Evolutionary conservation across 2,329 filamentous ascomycete species (phyloP).

Genomic region (Microdochium paspali): DNA sequence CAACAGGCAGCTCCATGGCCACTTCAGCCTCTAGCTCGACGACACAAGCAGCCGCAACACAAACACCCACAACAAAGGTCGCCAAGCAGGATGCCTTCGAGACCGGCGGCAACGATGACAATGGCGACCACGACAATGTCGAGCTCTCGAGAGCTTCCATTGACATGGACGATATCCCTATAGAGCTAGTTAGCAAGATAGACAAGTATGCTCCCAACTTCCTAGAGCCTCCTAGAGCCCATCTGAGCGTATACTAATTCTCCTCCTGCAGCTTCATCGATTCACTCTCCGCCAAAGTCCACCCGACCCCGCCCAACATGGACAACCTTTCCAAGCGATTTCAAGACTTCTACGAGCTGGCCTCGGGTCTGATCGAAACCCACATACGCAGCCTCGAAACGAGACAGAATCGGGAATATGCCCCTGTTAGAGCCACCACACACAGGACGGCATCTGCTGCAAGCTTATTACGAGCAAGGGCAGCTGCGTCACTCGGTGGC

Average conservation of each 20-base stretch:
- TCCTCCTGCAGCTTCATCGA: slow-evolving; percentile 66
- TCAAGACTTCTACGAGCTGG: slow-evolving; percentile 84
- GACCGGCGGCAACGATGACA: slow-evolving; percentile 32
- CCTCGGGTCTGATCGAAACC: slow-evolving; percentile 73
- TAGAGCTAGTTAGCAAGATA: slow-evolving; percentile 82
- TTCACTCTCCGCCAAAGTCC: slow-evolving; percentile 76
- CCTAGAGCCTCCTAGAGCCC: slow-evolving; percentile 2
- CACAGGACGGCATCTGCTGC: slow-evolving; percentile 43
- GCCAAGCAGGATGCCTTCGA: slow-evolving; percentile 40
- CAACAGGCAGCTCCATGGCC: not conserved
- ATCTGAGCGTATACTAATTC: slow-evolving; percentile 8
- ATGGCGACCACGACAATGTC: not conserved
- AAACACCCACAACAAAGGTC: slow-evolving; percentile 10
- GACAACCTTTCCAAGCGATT: slow-evolving; percentile 79
- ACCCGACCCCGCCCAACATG: slow-evolving; percentile 73
- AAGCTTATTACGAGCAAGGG: slow-evolving; percentile 44
- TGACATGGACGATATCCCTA: slow-evolving; percentile 81
- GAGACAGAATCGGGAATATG: slow-evolving; percentile 59
- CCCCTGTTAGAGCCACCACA: slow-evolving; percentile 43
- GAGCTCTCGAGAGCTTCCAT: slow-evolving; percentile 47
- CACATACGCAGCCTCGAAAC: slow-evolving; percentile 76
- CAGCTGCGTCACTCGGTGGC: slow-evolving; percentile 39
- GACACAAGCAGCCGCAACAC: slow-evolving; percentile 1
- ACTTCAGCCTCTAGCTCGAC: not conserved
- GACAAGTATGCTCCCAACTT: slow-evolving; percentile 56